phyloP scores from a whole-genome alignment of 495 filamentous ascomycete species.

The Trypethelium eluteriae region DNA sequence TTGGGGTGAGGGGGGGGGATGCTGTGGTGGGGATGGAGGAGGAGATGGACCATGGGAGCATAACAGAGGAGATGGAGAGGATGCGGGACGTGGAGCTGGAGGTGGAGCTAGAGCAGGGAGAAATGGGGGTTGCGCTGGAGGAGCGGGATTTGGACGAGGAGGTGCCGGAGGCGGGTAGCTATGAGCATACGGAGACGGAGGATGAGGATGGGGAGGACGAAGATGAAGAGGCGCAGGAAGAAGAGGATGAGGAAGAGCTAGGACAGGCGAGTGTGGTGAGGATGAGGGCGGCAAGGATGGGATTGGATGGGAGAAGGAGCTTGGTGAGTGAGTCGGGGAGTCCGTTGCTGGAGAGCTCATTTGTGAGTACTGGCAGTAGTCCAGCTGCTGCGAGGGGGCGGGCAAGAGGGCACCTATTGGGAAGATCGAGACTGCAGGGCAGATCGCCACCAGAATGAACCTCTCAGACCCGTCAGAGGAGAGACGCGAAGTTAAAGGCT shows the following conservation, averaged over 20 bases:
- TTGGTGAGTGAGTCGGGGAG: constrained; percentile 20
- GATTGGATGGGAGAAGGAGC: constrained; percentile 30
- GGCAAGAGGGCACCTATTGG: constrained; percentile 3
- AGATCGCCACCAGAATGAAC: constrained; percentile 1
- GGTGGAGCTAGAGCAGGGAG: constrained; percentile 36
- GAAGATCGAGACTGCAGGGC: neutral
- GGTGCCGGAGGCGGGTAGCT: constrained; percentile 59
- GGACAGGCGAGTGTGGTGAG: constrained; percentile 25
- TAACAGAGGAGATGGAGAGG: constrained; percentile 26
- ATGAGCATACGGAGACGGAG: constrained; percentile 81
- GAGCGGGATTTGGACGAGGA: constrained; percentile 55
- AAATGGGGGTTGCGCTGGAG: constrained; percentile 40
- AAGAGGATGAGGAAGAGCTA: constrained; percentile 34
- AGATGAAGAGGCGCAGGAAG: constrained; percentile 30
- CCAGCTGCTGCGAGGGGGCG: constrained; percentile 10
- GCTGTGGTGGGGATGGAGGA: constrained; percentile 27
- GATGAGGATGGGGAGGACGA: constrained; percentile 45
- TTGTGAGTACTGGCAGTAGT: constrained; percentile 23
- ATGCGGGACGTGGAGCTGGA: constrained; percentile 25
- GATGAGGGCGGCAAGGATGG: constrained; percentile 18
- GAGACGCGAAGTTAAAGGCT: neutral
- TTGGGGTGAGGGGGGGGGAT: constrained; percentile 35
- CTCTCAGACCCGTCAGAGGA: neutral
- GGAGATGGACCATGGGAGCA: neutral
- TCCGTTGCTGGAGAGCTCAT: constrained; percentile 27